Evolutionary conservation across 345 rosid species (phyloP).

Genomic region (Bruguiera gymnorhiza): DNA sequence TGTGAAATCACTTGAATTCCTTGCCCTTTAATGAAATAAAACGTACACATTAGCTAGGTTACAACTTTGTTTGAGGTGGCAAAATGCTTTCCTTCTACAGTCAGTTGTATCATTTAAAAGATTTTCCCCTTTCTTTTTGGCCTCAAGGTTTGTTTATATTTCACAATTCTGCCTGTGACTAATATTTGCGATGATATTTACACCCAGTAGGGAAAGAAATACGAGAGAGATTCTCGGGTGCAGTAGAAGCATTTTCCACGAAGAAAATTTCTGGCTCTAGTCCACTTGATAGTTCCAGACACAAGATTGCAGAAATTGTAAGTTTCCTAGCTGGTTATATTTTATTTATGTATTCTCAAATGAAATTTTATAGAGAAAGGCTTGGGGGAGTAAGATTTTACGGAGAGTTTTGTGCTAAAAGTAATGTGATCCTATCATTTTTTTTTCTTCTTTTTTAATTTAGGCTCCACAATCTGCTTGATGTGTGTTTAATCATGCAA

Average conservation of each 20-base stretch:
- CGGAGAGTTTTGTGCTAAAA: too few relatives aligned
- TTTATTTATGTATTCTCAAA: neutral
- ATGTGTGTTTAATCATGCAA: too few relatives aligned
- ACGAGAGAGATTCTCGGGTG: conserved; percentile 74
- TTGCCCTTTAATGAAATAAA: too few relatives aligned
- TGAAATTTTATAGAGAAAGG: neutral
- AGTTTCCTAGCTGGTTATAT: conserved; percentile 4
- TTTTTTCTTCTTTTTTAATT: too few relatives aligned
- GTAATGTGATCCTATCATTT: too few relatives aligned
- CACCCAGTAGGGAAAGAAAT: conserved; percentile 72
- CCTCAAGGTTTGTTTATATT: neutral
- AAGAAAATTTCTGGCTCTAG: conserved; percentile 55
- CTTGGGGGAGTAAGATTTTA: too few relatives aligned
- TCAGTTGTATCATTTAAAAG: too few relatives aligned
- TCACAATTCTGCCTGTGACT: neutral
- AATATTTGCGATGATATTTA: neutral
- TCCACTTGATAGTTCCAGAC: conserved; percentile 52
- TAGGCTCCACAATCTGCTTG: too few relatives aligned
- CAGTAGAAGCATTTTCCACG: conserved; percentile 75
- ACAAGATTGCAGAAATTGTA: conserved; percentile 44
- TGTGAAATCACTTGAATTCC: too few relatives aligned
- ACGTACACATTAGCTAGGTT: too few relatives aligned
- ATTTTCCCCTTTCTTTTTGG: neutral
- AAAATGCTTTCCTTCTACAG: too few relatives aligned
- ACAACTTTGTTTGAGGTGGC: too few relatives aligned